phyloP scores from a whole-genome alignment of 2,329 filamentous ascomycete genomes.

The Fusarium nematophilum region DNA sequence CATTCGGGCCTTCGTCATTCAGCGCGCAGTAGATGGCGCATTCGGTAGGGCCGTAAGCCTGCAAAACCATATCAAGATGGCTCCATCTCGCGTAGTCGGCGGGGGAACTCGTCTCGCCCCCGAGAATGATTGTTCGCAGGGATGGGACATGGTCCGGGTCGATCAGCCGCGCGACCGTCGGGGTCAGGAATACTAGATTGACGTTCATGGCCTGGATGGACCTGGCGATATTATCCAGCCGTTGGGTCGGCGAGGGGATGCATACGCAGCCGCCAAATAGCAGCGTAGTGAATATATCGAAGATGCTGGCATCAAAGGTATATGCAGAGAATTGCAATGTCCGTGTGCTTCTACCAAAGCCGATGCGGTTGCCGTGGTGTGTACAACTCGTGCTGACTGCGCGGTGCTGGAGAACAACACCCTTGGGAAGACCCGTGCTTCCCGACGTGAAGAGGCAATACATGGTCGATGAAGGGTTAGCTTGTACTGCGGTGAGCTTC shows the following conservation, averaged over 20 bases:
- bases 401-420: slow-evolving; percentile 34
- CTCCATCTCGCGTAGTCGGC: too few species aligned
- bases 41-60: slow-evolving; percentile 10
- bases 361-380: slow-evolving; percentile 2
- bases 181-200: slow-evolving; percentile 2
- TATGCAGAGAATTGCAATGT: slow-evolving; percentile 23
- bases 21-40: not conserved
- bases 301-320: slow-evolving; percentile 10
- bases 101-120: too few species aligned
- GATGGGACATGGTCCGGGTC: not conserved
- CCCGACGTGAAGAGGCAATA: slow-evolving; percentile 45
- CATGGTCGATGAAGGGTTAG: slow-evolving; percentile 4
- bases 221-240: slow-evolving; percentile 2
- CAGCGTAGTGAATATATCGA: slow-evolving; percentile 13
- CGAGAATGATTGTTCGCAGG: too few species aligned
- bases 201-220: not conserved
- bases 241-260: slow-evolving; percentile 11
- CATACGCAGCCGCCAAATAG: slow-evolving; percentile 19
- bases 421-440: slow-evolving; percentile 42
- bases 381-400: slow-evolving; percentile 22
- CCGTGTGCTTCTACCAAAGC: slow-evolving; percentile 4
- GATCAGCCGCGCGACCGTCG: slow-evolving; percentile 4
- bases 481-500: not conserved
- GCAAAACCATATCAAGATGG: too few species aligned
- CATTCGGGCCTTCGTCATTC: not conserved